phyloP scores from a whole-genome alignment of 1,284 basidiomycete genomes.

The Bjerkandera adusta region DNA sequence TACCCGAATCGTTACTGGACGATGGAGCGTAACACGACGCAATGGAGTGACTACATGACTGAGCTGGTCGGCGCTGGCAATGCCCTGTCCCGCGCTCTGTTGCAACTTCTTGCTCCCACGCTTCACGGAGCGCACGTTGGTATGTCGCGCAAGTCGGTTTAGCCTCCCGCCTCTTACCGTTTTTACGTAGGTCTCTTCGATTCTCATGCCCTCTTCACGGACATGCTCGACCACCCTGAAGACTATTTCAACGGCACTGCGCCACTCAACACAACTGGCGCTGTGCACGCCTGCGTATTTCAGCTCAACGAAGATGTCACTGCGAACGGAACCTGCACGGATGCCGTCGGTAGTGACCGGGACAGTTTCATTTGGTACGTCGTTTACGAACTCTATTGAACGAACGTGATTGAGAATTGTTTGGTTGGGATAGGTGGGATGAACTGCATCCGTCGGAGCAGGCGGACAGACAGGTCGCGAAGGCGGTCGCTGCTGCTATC shows the following conservation, averaged over 20 bases:
- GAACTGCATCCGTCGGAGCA: slow-evolving; percentile 16
- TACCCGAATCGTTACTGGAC: slow-evolving; percentile 38
- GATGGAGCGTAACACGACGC: slow-evolving; percentile 35
- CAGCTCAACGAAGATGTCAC: slow-evolving; percentile 32
- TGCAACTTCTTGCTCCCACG: slow-evolving; percentile 28
- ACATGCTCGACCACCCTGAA: slow-evolving; percentile 47
- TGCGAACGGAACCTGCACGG: slow-evolving; percentile 35
- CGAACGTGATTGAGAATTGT: background rate
- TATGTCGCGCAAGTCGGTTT: slow-evolving; percentile 17
- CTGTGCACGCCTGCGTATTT: slow-evolving; percentile 45
- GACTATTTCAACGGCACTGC: slow-evolving; percentile 57
- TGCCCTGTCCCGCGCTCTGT: slow-evolving; percentile 32
- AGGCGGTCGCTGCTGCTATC: slow-evolving; percentile 8
- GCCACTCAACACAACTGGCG: slow-evolving; percentile 52
- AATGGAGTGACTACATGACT: slow-evolving; percentile 38
- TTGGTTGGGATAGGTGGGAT: slow-evolving; percentile 1
- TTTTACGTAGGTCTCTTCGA: slow-evolving; percentile 49
- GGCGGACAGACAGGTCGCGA: slow-evolving; percentile 12
- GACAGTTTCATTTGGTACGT: slow-evolving; percentile 56
- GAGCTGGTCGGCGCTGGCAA: slow-evolving; percentile 36
- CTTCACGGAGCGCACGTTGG: slow-evolving; percentile 38
- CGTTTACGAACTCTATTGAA: background rate
- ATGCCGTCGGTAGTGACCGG: slow-evolving; percentile 38
- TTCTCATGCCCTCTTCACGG: slow-evolving; percentile 49
- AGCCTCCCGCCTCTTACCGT: background rate